These are phyloP conservation scores for Rhodosporidiobolus odoratus DNA, from an alignment of 768 basidiomycete genomes.

Conservation along the genomic window DNA sequence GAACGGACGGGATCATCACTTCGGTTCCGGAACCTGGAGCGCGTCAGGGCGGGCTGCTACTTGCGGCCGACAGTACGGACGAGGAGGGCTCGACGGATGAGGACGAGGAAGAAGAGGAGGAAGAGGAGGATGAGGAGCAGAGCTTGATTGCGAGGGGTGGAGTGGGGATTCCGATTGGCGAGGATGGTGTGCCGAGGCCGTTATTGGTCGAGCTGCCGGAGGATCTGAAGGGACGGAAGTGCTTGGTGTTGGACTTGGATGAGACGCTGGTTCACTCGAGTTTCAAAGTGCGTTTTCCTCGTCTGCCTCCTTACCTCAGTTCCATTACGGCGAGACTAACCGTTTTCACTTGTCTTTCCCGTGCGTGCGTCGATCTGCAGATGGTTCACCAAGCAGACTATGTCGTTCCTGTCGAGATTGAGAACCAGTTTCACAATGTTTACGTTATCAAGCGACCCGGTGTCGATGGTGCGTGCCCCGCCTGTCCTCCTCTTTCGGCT, in stretches of 20 bases:
- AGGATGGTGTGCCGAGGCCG: constrained; percentile 82
- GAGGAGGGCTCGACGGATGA: constrained; percentile 33
- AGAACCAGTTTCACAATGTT: constrained; percentile 96
- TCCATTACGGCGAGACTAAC: constrained; percentile 24
- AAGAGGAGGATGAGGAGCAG: constrained; percentile 80
- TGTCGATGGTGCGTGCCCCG: constrained; percentile 58
- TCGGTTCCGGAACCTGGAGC: constrained; percentile 27
- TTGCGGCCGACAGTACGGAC: constrained; percentile 14
- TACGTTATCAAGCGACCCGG: constrained; percentile 99
- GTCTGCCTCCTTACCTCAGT: background rate
- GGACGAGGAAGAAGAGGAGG: constrained; percentile 46
- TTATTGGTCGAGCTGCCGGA: constrained; percentile 77
- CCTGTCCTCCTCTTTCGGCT: background rate
- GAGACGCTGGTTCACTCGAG: constrained; percentile 96
- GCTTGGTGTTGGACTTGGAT: constrained; percentile 91
- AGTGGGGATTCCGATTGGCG: constrained; percentile 87
- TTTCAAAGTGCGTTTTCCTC: constrained; percentile 70
- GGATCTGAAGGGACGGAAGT: constrained; percentile 82
- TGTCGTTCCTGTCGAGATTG: constrained; percentile 97
- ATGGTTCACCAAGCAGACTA: constrained; percentile 92
- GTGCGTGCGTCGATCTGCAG: constrained; percentile 49
- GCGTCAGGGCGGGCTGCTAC: constrained; percentile 17
- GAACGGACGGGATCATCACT: constrained; percentile 59
- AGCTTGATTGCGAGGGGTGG: constrained; percentile 83
- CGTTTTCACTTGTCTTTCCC: constrained; percentile 3